Percentiles rank a stretch among this genome's conserved stretches.
These are phyloP conservation scores for Aspergillus sp. DNA, from an alignment of 2,329 filamentous ascomycete species.

Conservation along the genomic window DNA sequence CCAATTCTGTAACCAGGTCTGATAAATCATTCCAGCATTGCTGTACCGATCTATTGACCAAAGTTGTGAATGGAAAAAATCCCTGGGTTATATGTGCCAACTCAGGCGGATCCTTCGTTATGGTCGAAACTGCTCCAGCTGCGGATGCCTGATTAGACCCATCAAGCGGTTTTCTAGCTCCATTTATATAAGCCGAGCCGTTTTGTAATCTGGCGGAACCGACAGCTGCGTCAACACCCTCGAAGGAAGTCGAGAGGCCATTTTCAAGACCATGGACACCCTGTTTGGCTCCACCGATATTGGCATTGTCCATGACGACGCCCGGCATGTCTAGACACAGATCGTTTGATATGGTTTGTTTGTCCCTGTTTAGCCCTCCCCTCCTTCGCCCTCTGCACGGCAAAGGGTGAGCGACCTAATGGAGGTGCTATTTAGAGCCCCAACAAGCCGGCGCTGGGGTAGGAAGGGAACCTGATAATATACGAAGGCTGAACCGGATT, in stretches of 20 bases:
- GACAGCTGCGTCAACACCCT: constrained; percentile 10
- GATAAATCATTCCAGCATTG: constrained; percentile 74
- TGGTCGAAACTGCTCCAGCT: constrained; percentile 1
- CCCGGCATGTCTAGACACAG: constrained; percentile 34
- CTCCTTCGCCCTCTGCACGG: constrained; percentile 24
- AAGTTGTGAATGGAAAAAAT: constrained; percentile 68
- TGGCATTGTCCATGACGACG: constrained; percentile 37
- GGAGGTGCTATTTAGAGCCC: constrained; percentile 10
- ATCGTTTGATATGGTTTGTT: constrained; percentile 7
- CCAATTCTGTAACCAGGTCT: constrained; percentile 65
- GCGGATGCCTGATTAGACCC: constrained; percentile 4
- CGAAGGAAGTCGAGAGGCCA: constrained; percentile 12
- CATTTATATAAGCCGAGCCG: constrained; percentile 23
- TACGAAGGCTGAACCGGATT: constrained; percentile 7
- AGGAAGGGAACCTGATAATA: constrained; percentile 21
- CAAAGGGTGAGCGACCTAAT: constrained; percentile 17
- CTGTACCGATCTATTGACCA: constrained; percentile 77
- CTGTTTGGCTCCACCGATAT: constrained; percentile 20
- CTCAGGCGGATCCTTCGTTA: constrained; percentile 39
- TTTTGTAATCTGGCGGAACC: constrained; percentile 15
- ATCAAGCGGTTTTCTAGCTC: constrained; percentile 12
- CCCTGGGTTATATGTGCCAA: constrained; percentile 67
- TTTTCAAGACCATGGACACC: constrained; percentile 19
- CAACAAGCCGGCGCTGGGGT: constrained; percentile 13
- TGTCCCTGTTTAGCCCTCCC: constrained; percentile 17